Evolutionary conservation across 805 yeast genomes (phyloP).

Genomic region (Lachancea nothofagi): DNA sequence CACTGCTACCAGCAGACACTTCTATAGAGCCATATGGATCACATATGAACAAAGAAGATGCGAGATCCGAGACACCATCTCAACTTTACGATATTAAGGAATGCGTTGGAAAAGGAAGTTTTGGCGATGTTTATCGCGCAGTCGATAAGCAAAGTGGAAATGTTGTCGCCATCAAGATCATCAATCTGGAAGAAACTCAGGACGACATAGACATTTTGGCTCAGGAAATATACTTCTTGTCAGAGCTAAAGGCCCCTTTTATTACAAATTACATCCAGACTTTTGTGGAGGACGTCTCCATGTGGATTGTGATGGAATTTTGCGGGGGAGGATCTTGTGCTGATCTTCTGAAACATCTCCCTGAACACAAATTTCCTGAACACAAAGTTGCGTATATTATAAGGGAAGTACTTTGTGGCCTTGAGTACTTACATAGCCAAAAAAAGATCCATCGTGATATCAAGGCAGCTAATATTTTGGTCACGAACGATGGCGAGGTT

Average conservation of each 20-base stretch:
- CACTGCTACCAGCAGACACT: background rate
- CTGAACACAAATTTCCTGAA: slow-evolving; percentile 50
- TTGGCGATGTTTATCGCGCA: slow-evolving; percentile 81
- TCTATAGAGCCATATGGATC: background rate
- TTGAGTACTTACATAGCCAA: slow-evolving; percentile 69
- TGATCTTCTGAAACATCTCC: slow-evolving; percentile 51
- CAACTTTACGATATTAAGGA: slow-evolving; percentile 37
- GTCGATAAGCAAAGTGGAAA: slow-evolving; percentile 33
- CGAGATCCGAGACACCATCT: slow-evolving; percentile 16
- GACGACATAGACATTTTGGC: slow-evolving; percentile 69
- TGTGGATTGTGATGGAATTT: slow-evolving; percentile 92
- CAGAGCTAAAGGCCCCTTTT: slow-evolving; percentile 57
- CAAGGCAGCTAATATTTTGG: slow-evolving; percentile 80
- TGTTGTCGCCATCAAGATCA: slow-evolving; percentile 78
- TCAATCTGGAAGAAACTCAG: slow-evolving; percentile 70
- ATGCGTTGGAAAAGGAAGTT: slow-evolving; percentile 77
- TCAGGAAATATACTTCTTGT: slow-evolving; percentile 73
- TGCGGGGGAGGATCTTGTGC: slow-evolving; percentile 94
- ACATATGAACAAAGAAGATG: background rate
- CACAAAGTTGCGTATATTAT: slow-evolving; percentile 56
- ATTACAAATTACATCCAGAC: slow-evolving; percentile 67
- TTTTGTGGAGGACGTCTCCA: slow-evolving; percentile 53
- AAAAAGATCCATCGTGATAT: slow-evolving; percentile 83
- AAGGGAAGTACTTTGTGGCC: slow-evolving; percentile 60
- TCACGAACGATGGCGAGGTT: slow-evolving; percentile 62